Evolutionary conservation across 352 stramenopile species (phyloP).

Genomic region (Pythium dissimile): DNA sequence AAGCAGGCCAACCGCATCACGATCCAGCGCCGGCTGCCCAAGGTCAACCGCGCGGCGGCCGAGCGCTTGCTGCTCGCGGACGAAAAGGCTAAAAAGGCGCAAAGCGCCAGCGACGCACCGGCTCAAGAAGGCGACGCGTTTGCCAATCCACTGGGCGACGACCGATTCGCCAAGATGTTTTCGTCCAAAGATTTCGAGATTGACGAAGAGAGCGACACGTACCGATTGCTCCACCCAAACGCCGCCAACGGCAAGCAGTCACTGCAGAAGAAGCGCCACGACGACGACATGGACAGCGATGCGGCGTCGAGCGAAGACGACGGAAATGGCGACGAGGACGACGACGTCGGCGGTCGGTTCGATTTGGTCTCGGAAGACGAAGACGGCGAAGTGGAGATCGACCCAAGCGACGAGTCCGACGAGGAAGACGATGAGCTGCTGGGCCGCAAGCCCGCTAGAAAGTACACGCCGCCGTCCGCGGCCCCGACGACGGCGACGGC

Average conservation of each 20-base stretch:
- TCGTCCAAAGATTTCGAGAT: slow-evolving; percentile 97
- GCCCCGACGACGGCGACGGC: background rate
- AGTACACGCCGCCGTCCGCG: background rate
- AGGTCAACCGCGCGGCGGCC: slow-evolving; percentile 88
- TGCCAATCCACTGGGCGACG: slow-evolving; percentile 90
- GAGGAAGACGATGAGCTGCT: slow-evolving; percentile 43
- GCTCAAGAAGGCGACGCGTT: slow-evolving; percentile 31
- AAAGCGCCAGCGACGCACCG: slow-evolving; percentile 25
- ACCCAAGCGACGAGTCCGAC: slow-evolving; percentile 67
- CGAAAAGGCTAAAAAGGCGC: slow-evolving; percentile 66
- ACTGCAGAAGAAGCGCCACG: slow-evolving; percentile 52
- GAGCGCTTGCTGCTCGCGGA: slow-evolving; percentile 76
- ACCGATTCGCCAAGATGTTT: slow-evolving; percentile 98
- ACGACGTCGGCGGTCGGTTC: slow-evolving; percentile 54
- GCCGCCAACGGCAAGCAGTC: slow-evolving; percentile 61
- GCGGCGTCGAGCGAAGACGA: slow-evolving; percentile 62
- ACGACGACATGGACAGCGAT: slow-evolving; percentile 93
- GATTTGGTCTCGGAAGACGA: slow-evolving; percentile 65
- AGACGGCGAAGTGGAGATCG: slow-evolving; percentile 48
- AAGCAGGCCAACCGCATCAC: slow-evolving; percentile 90
- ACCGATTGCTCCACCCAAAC: slow-evolving; percentile 94
- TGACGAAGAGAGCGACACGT: slow-evolving; percentile 96
- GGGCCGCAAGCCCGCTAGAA: slow-evolving; percentile 19
- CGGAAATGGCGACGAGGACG: slow-evolving; percentile 46
- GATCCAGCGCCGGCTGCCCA: slow-evolving; percentile 83